Conservation (phyloP, 169 alveolate genomes). For the Plasmodium berghei region DNA sequence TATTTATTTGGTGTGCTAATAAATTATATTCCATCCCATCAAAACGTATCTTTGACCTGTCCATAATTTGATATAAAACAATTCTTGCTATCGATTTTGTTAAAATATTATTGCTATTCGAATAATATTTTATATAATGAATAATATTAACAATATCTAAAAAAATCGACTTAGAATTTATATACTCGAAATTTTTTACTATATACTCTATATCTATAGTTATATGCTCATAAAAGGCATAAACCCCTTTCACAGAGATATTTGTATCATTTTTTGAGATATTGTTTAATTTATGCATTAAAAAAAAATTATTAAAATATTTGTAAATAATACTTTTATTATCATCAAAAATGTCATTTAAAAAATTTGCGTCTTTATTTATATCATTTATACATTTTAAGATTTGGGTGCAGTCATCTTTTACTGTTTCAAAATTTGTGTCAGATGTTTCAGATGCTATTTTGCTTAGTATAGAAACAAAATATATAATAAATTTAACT, state of each 20-base stretch:
- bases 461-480: constrained; percentile 17
- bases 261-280: constrained; percentile 51
- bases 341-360: neutral
- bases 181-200: constrained; percentile 19
- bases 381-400: constrained; percentile 23
- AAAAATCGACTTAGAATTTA: constrained; percentile 45
- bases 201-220: constrained; percentile 18
- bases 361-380: constrained; percentile 18
- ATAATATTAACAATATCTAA: constrained; percentile 37
- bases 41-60: constrained; percentile 3
- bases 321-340: constrained; percentile 5
- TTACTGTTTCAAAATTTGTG: neutral
- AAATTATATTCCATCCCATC: constrained; percentile 3
- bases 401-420: constrained; percentile 39
- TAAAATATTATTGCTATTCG: constrained; percentile 29
- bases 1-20: constrained; percentile 6
- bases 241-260: constrained; percentile 23
- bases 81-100: constrained; percentile 31
- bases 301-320: constrained; percentile 64
- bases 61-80: constrained; percentile 18
- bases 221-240: constrained; percentile 32
- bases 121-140: constrained; percentile 45
- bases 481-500: constrained; percentile 34
- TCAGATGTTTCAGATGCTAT: constrained; percentile 30
- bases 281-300: constrained; percentile 51